Percentiles rank a stretch among this genome's conserved stretches.
These are phyloP conservation scores for Houttuynia cordata DNA, from an alignment of 164 flowering plant genomes.

Conservation along the genomic window DNA sequence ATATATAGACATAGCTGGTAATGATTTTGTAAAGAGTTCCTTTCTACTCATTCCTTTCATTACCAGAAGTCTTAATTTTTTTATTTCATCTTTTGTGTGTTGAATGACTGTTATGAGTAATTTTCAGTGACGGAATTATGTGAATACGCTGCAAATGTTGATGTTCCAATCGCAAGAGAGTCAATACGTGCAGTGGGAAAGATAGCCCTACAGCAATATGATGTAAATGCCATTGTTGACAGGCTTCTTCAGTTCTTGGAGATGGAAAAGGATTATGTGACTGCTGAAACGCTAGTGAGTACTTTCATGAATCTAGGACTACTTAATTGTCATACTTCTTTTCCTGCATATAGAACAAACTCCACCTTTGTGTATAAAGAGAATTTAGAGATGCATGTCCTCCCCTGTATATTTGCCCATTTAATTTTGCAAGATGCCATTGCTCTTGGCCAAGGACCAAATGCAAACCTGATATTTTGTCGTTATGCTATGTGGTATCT, in stretches of 20 bases:
- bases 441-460: neutral
- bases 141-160: slow-evolving; percentile 99
- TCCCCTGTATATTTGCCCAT: neutral
- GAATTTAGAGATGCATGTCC: neutral
- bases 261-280: slow-evolving; percentile 98
- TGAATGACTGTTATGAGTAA: slow-evolving; percentile 1
- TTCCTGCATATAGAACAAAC: neutral
- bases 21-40: too few species aligned
- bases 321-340: neutral
- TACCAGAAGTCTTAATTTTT: neutral
- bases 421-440: neutral
- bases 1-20: neutral
- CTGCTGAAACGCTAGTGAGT: slow-evolving; percentile 87
- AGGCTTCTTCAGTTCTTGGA: slow-evolving; percentile 98
- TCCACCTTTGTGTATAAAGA: neutral
- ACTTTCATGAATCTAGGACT: neutral
- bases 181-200: slow-evolving; percentile 98
- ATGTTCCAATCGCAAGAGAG: slow-evolving; percentile 92
- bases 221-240: slow-evolving; percentile 99
- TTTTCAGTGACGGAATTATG: slow-evolving; percentile 95
- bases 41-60: neutral
- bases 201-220: slow-evolving; percentile 97
- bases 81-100: too few species aligned
- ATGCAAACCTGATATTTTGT: too few species aligned
- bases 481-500: neutral